Evolutionary conservation across 768 basidiomycete species (phyloP), one percentile per base, ranked within the genome.

Genomic region (Leccinum longicurvipes): DNA sequence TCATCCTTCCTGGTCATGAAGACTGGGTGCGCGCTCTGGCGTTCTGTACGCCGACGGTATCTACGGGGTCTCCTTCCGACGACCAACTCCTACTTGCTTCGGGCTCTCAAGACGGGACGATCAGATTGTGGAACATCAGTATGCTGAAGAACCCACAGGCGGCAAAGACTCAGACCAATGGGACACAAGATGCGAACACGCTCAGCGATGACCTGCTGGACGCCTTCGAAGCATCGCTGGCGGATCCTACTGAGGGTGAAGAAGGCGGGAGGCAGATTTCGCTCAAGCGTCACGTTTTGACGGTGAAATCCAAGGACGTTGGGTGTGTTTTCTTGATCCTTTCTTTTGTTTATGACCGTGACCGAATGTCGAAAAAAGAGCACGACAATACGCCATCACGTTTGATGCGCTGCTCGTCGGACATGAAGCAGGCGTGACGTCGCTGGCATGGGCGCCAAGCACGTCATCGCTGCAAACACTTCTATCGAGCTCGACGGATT

Each of bases 381-480:
- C 58, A 10, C 71, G 70, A 44, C 83, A 84, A 55, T 96, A 84
- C 66, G 84, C 87, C 7, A 82, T 97, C 34, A 91, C 89, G 1
- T 93, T 98, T 53, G 97, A 98, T 64, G 94, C 97, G 1, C 82
- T 99, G 10, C 80, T 99, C 19, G 76, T 98, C 23, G 96, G 97
- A n/a, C 97, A 99, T 64, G 97, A 99, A 74, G 89, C 88, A 6
- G 91, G 90, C 25, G 76, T 99, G 25, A 97, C 96, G 0, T 89
- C 87, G 29, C 69, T 98, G n/a, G 76, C 85, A 31, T 99, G 95
- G 93, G 79, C 86, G 11, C 83, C 87, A 1, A 65, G 66, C 32
- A 29, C 59, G 6, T 64, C 73, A 8, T 32, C 60, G 15, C 78
- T 79, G 7, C 63, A 55, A 4, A 85, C 83, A 0, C 79, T 98